Evolutionary conservation across 2,329 filamentous ascomycete genomes (phyloP), one percentile per base, ranked within the genome.

Genomic region (Waltergamsia citrina): DNA sequence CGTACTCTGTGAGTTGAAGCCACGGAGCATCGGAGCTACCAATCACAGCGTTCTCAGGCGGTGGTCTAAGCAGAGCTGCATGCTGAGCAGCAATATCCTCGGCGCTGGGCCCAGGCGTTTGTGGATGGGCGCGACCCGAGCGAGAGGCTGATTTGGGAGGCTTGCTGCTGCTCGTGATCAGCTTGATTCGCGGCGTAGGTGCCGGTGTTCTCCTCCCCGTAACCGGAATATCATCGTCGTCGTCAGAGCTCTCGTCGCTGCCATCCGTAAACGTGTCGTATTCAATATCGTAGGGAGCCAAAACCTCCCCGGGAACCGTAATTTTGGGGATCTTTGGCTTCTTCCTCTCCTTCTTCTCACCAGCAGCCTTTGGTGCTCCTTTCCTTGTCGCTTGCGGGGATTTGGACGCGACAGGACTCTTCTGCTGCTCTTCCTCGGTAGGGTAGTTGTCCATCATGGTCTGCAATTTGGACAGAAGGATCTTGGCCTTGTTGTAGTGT

Each of bases 301-400:
- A 60, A 7, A 81, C 76, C 49, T 81, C 75, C 29, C 76, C 76
- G 2, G 76, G 76, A 9, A 81, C 74, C 2, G 74, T 80, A 29
- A 81, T 78, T 27, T 71, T 63, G 6, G 75, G 73, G 5, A 69
- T 36, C 21, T 31, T 29, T 11, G 33, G 33, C 29, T 38, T 35
- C 27, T 30, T 27, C 25, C 38, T 28, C 25, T 29, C 18, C 21
- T 14, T 16, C 22, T 54, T 55, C 11, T 57, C 67, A 14, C 63
- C 60, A 21, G 60, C 63, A 21, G 62, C 53, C 45, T 60, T 70
- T 34, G 68, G 62, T 23, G 62, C 61, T 49, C 72, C 75, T 5
- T 63, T 55, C 29, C 71, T 64, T 11, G 56, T 53, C 42, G 67
- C 48, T 43, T 74, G 67, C 12, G 73, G 72, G 9, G 74, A 78